These are phyloP conservation scores for Cryphonectria carpinicola DNA, from an alignment of 2,329 filamentous ascomycete species.

Conservation along the genomic window DNA sequence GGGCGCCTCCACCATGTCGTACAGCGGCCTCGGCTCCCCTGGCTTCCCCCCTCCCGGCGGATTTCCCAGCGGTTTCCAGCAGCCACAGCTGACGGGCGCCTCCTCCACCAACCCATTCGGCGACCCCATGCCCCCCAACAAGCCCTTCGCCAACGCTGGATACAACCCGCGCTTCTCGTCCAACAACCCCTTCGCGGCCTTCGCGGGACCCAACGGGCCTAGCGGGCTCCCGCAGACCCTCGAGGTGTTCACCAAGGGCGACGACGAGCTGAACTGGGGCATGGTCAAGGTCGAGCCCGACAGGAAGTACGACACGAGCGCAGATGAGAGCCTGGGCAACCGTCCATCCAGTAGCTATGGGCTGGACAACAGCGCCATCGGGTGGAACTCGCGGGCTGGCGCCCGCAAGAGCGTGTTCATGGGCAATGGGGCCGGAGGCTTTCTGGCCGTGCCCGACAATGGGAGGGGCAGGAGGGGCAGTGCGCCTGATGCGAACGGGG, in stretches of 20 bases:
- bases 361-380: slow-evolving; percentile 56
- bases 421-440: slow-evolving; percentile 55
- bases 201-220: slow-evolving; percentile 37
- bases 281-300: slow-evolving; percentile 54
- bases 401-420: slow-evolving; percentile 59
- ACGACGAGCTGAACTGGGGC: slow-evolving; percentile 63
- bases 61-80: slow-evolving; percentile 22
- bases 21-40: slow-evolving; percentile 30
- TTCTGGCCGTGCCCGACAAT: slow-evolving; percentile 54
- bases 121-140: slow-evolving; percentile 20
- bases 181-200: slow-evolving; percentile 61
- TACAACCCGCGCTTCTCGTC: slow-evolving; percentile 57
- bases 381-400: slow-evolving; percentile 55
- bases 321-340: slow-evolving; percentile 34
- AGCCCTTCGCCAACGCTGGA: slow-evolving; percentile 32
- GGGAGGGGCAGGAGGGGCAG: slow-evolving; percentile 29
- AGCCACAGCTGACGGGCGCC: slow-evolving; percentile 11
- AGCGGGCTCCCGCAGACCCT: slow-evolving; percentile 55
- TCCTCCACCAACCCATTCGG: not conserved
- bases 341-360: slow-evolving; percentile 62
- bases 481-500: slow-evolving; percentile 30
- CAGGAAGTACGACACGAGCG: slow-evolving; percentile 35
- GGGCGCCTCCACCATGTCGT: slow-evolving; percentile 28
- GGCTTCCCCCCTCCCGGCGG: slow-evolving; percentile 27
- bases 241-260: slow-evolving; percentile 63